Evolutionary conservation across 2,329 filamentous ascomycete species (phyloP), one percentile per base, ranked within the genome.

Genomic region (Trichoderma sp.): DNA sequence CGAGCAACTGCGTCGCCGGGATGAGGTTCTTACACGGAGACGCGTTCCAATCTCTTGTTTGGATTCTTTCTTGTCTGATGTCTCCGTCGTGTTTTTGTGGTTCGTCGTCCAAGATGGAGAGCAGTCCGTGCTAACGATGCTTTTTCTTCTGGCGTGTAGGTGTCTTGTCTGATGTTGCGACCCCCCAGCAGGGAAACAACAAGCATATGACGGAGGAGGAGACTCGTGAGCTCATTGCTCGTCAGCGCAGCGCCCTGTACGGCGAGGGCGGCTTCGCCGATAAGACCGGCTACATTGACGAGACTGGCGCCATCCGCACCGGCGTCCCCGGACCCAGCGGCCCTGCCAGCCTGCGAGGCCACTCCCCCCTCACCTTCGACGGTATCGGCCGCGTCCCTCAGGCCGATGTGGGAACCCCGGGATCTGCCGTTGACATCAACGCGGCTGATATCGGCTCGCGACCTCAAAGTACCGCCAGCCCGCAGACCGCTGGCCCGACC

Each of bases 181-280:
- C 74, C 67, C 65, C 73, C 67, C 73, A 75, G 50, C 72, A 70
- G 57, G 68, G 67, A 63, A 85, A 83, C 83, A 85, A 83, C 83
- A 97, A 97, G 83, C 89, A 82, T 74, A 91, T 97, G 90, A 96
- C 90, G 76, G 95, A 98, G 81, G 93, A 97, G 73, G 93, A 97
- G 74, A 94, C 94, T 73, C 92, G 94, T 72, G 94, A 98, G 73
- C 85, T 98, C 77, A 96, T 98, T 78, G 91, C 93, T 72, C 93
- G 94, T 75, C 95, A 98, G 81, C 93, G 96, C 79, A 93, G 90
- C 78, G 93, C 94, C 69, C 81, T 99, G 70, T 99, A 98, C 78
- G 92, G 93, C 75, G 92, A 91, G 74, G 83, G 83, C 12, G 77
- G 85, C 59, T 90, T 92, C 75, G 87, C 89, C 74, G 88, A 89